These are phyloP conservation scores for Fomitopsis pulvina DNA, from an alignment of 768 basidiomycete species.

Conservation along the genomic window DNA sequence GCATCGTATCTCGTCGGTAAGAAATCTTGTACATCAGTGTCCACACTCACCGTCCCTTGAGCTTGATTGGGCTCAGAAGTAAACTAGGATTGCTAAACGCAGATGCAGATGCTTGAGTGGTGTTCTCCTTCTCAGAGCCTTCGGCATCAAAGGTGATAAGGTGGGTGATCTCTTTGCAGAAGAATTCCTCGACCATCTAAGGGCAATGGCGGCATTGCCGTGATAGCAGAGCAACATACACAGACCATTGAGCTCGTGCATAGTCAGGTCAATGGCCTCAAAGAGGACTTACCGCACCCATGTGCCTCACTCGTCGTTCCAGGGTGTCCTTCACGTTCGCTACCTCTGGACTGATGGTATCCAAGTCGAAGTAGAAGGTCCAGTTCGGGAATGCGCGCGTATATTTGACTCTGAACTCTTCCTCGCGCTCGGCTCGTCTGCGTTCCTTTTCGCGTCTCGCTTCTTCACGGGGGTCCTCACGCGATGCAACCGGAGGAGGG, in stretches of 20 bases:
- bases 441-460: conserved; percentile 41
- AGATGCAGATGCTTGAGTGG: conserved; percentile 25
- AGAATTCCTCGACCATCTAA: conserved; percentile 84
- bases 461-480: conserved; percentile 21
- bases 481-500: conserved; percentile 11
- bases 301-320: conserved; percentile 48
- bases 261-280: neutral
- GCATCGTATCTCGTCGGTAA: neutral
- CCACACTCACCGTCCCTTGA: conserved; percentile 46
- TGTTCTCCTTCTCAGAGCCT: conserved; percentile 45
- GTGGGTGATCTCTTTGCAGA: conserved; percentile 82
- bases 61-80: conserved; percentile 62
- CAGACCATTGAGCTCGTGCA: neutral
- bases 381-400: conserved; percentile 77
- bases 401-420: conserved; percentile 81
- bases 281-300: conserved; percentile 67
- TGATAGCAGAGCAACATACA: too few relatives aligned
- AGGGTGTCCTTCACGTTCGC: conserved; percentile 35
- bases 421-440: conserved; percentile 45
- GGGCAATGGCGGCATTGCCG: neutral
- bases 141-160: conserved; percentile 53
- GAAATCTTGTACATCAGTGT: neutral
- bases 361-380: conserved; percentile 81
- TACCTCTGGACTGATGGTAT: conserved; percentile 34
- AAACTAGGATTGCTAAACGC: conserved; percentile 21